Conservation (phyloP, 129 eudicot species). For the Flaveria robusta region DNA sequence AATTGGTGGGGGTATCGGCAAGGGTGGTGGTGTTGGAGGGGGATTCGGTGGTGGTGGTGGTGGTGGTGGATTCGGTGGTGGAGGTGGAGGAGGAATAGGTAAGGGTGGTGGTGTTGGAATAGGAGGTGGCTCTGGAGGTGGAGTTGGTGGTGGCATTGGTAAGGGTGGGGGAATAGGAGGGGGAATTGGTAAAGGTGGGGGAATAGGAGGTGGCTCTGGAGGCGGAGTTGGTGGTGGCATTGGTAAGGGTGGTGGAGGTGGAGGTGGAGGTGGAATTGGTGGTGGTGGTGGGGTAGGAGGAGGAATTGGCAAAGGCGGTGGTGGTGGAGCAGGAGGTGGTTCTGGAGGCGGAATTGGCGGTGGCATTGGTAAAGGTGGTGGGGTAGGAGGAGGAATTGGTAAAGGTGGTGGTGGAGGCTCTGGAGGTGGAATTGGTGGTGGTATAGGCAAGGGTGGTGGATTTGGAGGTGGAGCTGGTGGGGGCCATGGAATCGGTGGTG, state of each 20-base stretch:
- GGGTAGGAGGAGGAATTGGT: background rate
- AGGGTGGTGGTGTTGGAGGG: background rate
- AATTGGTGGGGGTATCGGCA: background rate
- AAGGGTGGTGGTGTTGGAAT: background rate
- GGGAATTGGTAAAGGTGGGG: background rate
- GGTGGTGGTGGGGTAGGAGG: too few relatives aligned
- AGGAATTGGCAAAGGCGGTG: too few relatives aligned
- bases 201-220: background rate
- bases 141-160: background rate
- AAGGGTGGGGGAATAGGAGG: background rate
- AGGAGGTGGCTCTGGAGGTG: background rate
- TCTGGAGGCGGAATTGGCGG: too few relatives aligned
- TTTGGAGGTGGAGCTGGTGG: background rate
- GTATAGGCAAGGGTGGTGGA: background rate
- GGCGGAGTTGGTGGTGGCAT: background rate
- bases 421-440: constrained; percentile 1
- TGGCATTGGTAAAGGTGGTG: background rate
- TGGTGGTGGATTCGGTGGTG: background rate
- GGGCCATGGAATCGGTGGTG: background rate
- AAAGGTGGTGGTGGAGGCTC: background rate
- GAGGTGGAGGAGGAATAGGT: background rate
- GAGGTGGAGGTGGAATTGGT: background rate
- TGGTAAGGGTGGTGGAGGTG: background rate
- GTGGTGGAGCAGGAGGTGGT: too few relatives aligned
- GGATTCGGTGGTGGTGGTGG: background rate